These are phyloP conservation scores for Mucor circinelloides DNA, from an alignment of 371 early-diverging fungal species.

Conservation along the genomic window DNA sequence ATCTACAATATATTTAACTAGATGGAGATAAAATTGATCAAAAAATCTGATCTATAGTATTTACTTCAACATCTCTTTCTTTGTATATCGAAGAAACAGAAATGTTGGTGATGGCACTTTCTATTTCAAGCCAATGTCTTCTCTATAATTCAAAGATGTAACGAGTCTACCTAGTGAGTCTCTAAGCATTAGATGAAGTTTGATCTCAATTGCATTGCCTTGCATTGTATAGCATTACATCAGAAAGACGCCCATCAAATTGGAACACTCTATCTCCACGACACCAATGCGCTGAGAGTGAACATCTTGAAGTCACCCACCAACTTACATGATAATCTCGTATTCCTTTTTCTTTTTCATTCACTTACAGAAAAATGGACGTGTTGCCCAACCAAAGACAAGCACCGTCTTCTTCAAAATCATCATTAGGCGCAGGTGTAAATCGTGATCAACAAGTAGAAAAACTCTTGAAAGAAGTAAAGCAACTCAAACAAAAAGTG, in stretches of 20 bases:
- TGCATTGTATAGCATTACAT: not conserved
- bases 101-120: not conserved
- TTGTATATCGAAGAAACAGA: not conserved
- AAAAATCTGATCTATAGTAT: too few species aligned
- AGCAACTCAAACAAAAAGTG: conserved; percentile 76
- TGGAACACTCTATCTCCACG: not conserved
- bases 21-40: too few species aligned
- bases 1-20: too few species aligned
- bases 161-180: too few species aligned
- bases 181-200: too few species aligned
- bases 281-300: not conserved
- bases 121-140: not conserved
- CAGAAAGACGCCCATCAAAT: not conserved
- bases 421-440: conserved; percentile 26
- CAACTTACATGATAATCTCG: not conserved
- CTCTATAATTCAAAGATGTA: too few species aligned
- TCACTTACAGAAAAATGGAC: conserved; percentile 19
- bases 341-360: not conserved
- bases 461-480: conserved; percentile 70
- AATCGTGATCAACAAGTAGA: conserved; percentile 60
- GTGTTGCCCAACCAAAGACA: conserved; percentile 39
- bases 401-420: conserved; percentile 19
- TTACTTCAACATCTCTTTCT: too few species aligned
- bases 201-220: not conserved
- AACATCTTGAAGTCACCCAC: not conserved